These are phyloP conservation scores for Neopestalotiopsis clavispora DNA, from an alignment of 2,329 filamentous ascomycete species.

Conservation along the genomic window DNA sequence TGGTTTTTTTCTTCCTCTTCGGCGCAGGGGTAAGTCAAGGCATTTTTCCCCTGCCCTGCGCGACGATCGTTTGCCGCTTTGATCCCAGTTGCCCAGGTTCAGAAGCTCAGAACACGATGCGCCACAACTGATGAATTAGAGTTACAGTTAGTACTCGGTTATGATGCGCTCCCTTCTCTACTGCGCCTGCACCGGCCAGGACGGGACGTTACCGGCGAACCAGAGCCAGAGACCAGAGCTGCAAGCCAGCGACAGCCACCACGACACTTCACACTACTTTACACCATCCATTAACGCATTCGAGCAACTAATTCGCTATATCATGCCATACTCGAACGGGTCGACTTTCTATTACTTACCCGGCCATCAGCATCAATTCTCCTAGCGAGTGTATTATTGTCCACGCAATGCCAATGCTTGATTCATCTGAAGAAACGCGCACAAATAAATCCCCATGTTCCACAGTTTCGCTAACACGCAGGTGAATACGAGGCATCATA, in stretches of 20 bases:
- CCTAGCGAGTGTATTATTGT: not conserved
- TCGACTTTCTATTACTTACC: no score
- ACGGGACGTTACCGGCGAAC: conserved; percentile 1
- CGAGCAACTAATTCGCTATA: not conserved
- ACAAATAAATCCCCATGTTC: not conserved
- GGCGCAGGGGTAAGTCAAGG: not conserved
- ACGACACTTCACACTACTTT: no score
- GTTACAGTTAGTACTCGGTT: conserved; percentile 5
- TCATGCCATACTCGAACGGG: not conserved
- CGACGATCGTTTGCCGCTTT: conserved; percentile 11
- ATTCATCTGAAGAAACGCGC: not conserved
- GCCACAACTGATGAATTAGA: conserved; percentile 3
- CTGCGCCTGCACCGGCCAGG: not conserved
- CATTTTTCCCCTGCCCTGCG: no score
- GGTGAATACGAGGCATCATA: not conserved
- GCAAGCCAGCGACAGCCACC: not conserved
- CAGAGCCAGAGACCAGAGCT: not conserved
- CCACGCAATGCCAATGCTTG: not conserved
- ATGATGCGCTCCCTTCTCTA: not conserved
- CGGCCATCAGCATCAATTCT: not conserved
- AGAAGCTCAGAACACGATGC: conserved; percentile 2
- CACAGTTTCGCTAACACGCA: not conserved
- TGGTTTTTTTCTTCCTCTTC: conserved; percentile 2
- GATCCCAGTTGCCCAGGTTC: not conserved
- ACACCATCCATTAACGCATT: not conserved